These are phyloP conservation scores for Thozetella sp. DNA, from an alignment of 495 filamentous ascomycete species.

Conservation along the genomic window DNA sequence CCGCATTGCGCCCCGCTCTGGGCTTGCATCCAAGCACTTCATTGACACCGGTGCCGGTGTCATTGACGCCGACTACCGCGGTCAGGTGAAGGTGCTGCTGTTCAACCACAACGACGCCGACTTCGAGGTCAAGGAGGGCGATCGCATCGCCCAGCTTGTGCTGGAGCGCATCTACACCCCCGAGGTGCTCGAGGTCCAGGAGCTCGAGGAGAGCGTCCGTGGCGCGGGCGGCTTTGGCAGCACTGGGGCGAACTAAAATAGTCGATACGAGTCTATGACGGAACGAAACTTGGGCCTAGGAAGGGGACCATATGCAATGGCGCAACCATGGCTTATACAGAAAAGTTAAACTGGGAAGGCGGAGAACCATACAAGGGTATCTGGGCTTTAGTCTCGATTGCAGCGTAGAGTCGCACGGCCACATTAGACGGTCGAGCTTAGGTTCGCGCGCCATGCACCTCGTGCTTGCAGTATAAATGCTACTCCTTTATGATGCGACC, in stretches of 20 bases:
- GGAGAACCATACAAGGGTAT: too few relatives aligned
- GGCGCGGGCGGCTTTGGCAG: slow-evolving; percentile 94
- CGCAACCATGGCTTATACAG: too few relatives aligned
- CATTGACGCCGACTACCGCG: slow-evolving; percentile 96
- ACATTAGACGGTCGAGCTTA: too few relatives aligned
- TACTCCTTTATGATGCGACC: not conserved
- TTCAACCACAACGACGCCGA: slow-evolving; percentile 89
- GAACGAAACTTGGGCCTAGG: slow-evolving; percentile 2
- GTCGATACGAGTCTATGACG: not conserved
- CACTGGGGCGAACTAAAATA: slow-evolving; percentile 63
- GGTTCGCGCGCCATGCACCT: not conserved
- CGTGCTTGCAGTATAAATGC: not conserved
- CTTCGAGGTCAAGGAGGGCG: slow-evolving; percentile 81
- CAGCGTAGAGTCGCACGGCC: too few relatives aligned
- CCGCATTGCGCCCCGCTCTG: slow-evolving; percentile 87
- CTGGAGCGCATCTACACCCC: slow-evolving; percentile 93
- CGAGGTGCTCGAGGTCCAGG: slow-evolving; percentile 82
- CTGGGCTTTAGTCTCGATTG: too few relatives aligned
- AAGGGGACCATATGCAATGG: too few relatives aligned
- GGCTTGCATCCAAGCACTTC: slow-evolving; percentile 89
- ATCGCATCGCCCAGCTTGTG: slow-evolving; percentile 90
- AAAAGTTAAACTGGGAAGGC: too few relatives aligned
- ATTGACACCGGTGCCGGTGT: slow-evolving; percentile 95
- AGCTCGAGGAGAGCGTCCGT: slow-evolving; percentile 86
- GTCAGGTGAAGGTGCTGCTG: slow-evolving; percentile 88